Base-by-base conservation (phyloP, 306 rosid species). In the Gleditsia sinensis region DNA sequence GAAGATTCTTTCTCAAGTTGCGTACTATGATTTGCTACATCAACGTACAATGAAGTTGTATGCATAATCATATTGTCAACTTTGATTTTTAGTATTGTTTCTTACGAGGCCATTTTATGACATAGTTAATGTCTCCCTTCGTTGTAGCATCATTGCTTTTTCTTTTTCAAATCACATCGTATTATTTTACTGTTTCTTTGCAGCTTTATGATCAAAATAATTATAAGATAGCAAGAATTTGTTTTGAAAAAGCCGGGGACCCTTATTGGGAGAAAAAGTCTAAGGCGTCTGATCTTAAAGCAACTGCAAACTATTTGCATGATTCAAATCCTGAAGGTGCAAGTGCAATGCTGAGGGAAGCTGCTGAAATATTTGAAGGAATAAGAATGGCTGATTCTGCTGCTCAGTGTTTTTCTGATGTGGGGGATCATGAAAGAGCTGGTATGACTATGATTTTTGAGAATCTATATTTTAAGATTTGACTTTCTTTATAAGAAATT, bases 201-300 rank as follows among this genome's bases (percentile, higher is more conserved):
- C 84, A 86, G 93, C 56, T 88, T 4, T 82, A 69, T 67, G 10
- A 65, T 13, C 88, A 82, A 64, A 69, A 59, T 13, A 90, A 88
- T 37, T 82, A 75, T 37, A 86, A 71, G 48, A 84, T 75, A 82
- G 91, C 89, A 46, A 86, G 86, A 33, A 75, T 78, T 74, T 86
- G 91, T 63, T 86, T 90, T 75, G 91, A 86, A 77, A 83, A 82
- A 77, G 92, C 86, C 33, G 75, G 75, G 21, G 90, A 81, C 34
- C 16, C 34, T 1, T 65, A 81, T 23, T 83, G 90, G 89, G 89
- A 88, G 71, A 83, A 59, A 56, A 83, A 80, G 78, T 83, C 86
- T 8, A 81, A 69, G 46, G 92, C 86, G 27, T 20, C 85, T 1
- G 88, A 85, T 6, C 86, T 83, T 19, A 81, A 78, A 77, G 82